Percentiles rank a stretch among this genome's conserved stretches.
These are phyloP conservation scores for Fusarium tjaetaba DNA, from an alignment of 2,329 filamentous ascomycete species.

Conservation along the genomic window DNA sequence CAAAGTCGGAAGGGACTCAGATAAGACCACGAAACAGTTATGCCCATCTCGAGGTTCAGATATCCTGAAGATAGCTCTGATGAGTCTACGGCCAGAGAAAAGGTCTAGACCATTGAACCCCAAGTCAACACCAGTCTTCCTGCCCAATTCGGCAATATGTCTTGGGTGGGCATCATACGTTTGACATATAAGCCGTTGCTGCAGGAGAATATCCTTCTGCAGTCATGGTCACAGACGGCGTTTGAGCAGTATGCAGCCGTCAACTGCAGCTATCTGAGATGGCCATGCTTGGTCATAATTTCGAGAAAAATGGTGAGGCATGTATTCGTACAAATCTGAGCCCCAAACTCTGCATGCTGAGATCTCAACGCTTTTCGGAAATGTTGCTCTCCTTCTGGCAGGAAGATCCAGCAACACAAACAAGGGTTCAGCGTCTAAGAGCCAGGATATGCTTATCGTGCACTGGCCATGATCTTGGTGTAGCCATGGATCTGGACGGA, in stretches of 20 bases:
- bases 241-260: constrained; percentile 18
- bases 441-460: constrained; percentile 31
- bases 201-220: constrained; percentile 32
- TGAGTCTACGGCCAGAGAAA: neutral
- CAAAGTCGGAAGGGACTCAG: neutral
- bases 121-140: constrained; percentile 33
- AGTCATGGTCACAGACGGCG: constrained; percentile 33
- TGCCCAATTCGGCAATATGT: constrained; percentile 33
- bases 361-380: neutral
- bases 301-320: neutral
- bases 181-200: constrained; percentile 36
- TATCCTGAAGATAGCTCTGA: constrained; percentile 13
- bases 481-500: neutral
- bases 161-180: constrained; percentile 21
- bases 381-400: neutral
- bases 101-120: constrained; percentile 38
- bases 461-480: constrained; percentile 35
- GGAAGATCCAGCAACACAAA: constrained; percentile 8
- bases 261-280: constrained; percentile 1
- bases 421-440: constrained; percentile 20
- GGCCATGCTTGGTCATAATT: neutral
- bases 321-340: neutral
- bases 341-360: neutral
- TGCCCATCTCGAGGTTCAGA: neutral
- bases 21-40: neutral